Evolutionary conservation across 768 basidiomycete species (phyloP).

Genomic region (Collybiopsis luxurians): DNA sequence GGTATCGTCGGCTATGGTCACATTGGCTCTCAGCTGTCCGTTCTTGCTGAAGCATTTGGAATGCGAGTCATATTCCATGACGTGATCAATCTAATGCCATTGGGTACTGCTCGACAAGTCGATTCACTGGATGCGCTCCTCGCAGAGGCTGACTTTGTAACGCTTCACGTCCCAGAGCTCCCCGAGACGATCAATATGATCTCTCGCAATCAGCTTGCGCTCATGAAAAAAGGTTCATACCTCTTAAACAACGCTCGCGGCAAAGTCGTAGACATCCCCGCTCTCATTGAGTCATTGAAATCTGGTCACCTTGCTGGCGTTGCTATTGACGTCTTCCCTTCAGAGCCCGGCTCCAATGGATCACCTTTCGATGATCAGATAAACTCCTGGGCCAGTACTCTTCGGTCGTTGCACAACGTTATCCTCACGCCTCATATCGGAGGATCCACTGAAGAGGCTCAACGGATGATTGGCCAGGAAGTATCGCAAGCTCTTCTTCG

Average conservation of each 20-base stretch:
- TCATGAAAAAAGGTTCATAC: conserved; percentile 95
- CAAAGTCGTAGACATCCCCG: conserved; percentile 92
- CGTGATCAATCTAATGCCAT: conserved; percentile 94
- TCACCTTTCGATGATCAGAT: conserved; percentile 85
- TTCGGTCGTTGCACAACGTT: conserved; percentile 81
- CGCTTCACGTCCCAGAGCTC: conserved; percentile 94
- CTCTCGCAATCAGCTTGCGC: conserved; percentile 64
- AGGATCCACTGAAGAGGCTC: conserved; percentile 98
- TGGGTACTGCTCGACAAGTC: conserved; percentile 90
- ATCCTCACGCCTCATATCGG: conserved; percentile 99
- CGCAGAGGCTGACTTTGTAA: conserved; percentile 84
- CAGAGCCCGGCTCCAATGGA: conserved; percentile 91
- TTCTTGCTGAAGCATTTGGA: conserved; percentile 94
- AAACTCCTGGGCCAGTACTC: conserved; percentile 77
- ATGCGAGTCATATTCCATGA: conserved; percentile 96
- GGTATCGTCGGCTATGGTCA: conserved; percentile 99
- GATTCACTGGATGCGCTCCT: conserved; percentile 77
- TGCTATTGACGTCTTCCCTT: conserved; percentile 90
- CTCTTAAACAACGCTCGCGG: conserved; percentile 98
- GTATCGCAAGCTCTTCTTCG: conserved; percentile 82
- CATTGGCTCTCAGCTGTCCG: conserved; percentile 95
- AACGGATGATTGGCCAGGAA: conserved; percentile 95
- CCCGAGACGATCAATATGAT: conserved; percentile 97
- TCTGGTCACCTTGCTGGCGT: conserved; percentile 89
- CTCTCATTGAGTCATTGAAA: conserved; percentile 75